Evolutionary conservation across 2,329 filamentous ascomycete genomes (phyloP), one percentile per base, ranked within the genome.

Genomic region (Cladobotryum protrusum): DNA sequence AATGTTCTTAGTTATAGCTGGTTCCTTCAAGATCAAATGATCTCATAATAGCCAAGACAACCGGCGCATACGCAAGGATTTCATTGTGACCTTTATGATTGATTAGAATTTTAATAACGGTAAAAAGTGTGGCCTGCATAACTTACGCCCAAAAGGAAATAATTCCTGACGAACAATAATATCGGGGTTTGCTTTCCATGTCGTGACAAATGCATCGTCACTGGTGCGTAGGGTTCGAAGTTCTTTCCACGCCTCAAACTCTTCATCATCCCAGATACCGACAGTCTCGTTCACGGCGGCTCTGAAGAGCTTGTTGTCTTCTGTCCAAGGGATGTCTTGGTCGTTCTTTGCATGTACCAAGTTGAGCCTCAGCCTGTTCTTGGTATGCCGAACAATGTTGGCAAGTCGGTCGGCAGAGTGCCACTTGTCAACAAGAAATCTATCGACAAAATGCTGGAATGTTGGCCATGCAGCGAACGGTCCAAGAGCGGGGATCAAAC

Each of bases 261-360:
- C 63, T 5, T 60, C 63, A 3, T 69, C 64, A 29, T 67, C 66
- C 8, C 71, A 46, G 1, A 60, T 59, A 5, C 64, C 65, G 2
- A 71, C 63, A 2, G 74, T 73, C 41, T 79, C 78, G 47, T 74
- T 75, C 2, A 78, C 78, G 0, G 83, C 79, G 1, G 77, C 74
- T 29, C 70, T 70, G 62, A 87, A 89, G 1, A 88, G 67, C 56
- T 72, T 74, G 57, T 85, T 78, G 40, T 83, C 82, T 61, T 90
- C 83, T 1, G 72, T 76, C 70, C 82, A 92, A 0, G 87, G 83
- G 52, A 97, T 96, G 58, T 96, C 89, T 52, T 73, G 72, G 63
- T 97, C 92, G 61, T 96, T 81, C 48, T 78, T 77, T 14, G 90
- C 87, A 60, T 96, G 92, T 3, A 97, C 70, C 39, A 96, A 71